These are phyloP conservation scores for Melampsora larici-populina DNA, from an alignment of 1,284 basidiomycete species.

Conservation along the genomic window DNA sequence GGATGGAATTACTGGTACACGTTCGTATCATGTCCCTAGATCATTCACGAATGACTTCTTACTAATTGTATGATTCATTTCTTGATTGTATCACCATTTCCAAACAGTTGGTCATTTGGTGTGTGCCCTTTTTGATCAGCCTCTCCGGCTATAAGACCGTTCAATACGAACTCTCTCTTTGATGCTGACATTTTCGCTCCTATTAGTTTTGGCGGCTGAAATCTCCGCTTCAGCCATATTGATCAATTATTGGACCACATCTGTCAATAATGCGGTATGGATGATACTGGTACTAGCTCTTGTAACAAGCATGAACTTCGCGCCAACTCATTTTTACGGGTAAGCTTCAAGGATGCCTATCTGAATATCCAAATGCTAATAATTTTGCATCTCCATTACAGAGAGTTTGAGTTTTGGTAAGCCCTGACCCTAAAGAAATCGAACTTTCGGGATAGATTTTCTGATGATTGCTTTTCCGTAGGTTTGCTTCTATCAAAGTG, in stretches of 20 bases:
- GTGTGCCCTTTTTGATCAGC: neutral
- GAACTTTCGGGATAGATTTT: neutral
- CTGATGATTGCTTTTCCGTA: neutral
- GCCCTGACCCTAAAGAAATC: neutral
- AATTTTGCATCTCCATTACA: slow-evolving; percentile 19
- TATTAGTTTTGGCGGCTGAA: slow-evolving; percentile 66
- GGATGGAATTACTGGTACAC: slow-evolving; percentile 18
- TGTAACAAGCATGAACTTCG: slow-evolving; percentile 70
- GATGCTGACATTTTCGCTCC: too few relatives aligned
- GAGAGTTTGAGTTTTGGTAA: slow-evolving; percentile 43
- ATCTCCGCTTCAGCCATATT: slow-evolving; percentile 71
- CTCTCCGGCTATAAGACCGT: too few relatives aligned
- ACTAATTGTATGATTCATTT: too few relatives aligned
- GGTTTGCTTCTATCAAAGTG: slow-evolving; percentile 40
- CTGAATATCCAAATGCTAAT: too few relatives aligned
- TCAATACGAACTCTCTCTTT: too few relatives aligned
- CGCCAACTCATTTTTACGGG: slow-evolving; percentile 48
- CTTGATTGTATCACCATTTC: too few relatives aligned
- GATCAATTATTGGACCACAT: slow-evolving; percentile 68
- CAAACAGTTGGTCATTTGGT: too few relatives aligned
- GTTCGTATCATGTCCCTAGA: neutral
- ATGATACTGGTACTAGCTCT: slow-evolving; percentile 70
- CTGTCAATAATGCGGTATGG: slow-evolving; percentile 69
- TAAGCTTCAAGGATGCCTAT: too few relatives aligned
- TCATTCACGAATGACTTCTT: too few relatives aligned